Conservation (phyloP, 306 rosid species). For the Vicia faba region DNA sequence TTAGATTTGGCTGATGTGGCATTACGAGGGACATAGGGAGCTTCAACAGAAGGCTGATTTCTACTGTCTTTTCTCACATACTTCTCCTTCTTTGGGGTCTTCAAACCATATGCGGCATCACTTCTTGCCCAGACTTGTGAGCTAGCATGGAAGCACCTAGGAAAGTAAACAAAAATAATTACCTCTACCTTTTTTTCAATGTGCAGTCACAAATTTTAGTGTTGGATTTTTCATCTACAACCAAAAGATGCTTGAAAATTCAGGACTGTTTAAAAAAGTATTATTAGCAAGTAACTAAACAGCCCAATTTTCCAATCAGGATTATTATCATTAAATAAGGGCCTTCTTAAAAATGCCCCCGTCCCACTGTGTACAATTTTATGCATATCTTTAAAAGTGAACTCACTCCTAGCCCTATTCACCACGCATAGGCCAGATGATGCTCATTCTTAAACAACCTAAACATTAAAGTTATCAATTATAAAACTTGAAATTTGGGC, state of each 20-base stretch:
- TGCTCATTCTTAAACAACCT: conserved; percentile 16
- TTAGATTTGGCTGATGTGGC: conserved; percentile 50
- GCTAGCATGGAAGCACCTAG: conserved; percentile 73
- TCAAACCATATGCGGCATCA: conserved; percentile 55
- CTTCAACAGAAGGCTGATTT: conserved; percentile 73
- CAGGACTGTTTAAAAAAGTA: conserved; percentile 10
- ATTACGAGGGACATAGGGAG: conserved; percentile 70
- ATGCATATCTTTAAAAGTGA: conserved; percentile 25
- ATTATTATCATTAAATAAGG: background rate
- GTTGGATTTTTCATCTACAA: conserved; percentile 23
- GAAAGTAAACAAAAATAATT: conserved; percentile 33
- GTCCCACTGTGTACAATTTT: background rate
- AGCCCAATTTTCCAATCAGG: background rate
- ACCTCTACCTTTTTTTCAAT: conserved; percentile 25
- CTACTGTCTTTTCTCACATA: conserved; percentile 53
- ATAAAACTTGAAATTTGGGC: conserved; percentile 8
- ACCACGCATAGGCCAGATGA: conserved; percentile 1
- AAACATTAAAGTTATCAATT: conserved; percentile 3
- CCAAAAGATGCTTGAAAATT: conserved; percentile 19
- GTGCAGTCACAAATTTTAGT: conserved; percentile 20
- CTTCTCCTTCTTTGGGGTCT: conserved; percentile 66
- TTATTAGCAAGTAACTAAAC: background rate
- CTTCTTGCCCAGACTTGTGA: conserved; percentile 51
- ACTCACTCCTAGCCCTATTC: conserved; percentile 7
- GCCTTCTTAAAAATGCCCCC: background rate